These are phyloP conservation scores for Cladorrhinum sp. DNA, from an alignment of 2,329 filamentous ascomycete species.

Conservation along the genomic window DNA sequence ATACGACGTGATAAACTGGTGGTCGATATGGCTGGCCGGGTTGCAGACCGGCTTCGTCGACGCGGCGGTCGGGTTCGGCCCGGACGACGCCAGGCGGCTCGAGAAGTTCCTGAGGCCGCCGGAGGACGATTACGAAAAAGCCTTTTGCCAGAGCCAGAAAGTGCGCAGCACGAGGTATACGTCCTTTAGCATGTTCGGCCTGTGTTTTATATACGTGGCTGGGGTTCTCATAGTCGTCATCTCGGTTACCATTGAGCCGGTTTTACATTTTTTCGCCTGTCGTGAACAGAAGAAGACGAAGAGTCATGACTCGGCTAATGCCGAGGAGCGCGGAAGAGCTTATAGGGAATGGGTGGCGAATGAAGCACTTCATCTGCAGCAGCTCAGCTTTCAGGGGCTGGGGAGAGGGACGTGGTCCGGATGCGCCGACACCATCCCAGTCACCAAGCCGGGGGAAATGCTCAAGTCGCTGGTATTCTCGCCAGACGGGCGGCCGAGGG, in stretches of 20 bases:
- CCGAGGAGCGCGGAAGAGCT: not conserved
- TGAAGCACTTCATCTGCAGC: not conserved
- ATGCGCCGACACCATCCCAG: not conserved
- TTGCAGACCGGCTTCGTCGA: not conserved
- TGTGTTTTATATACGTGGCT: not conserved
- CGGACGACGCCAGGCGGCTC: not conserved
- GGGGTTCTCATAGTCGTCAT: not conserved
- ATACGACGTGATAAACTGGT: slow-evolving; percentile 7
- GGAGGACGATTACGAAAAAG: not conserved
- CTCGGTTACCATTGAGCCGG: not conserved
- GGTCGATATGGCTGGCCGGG: slow-evolving; percentile 3
- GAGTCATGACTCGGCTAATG: not conserved
- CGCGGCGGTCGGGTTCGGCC: not conserved
- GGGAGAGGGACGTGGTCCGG: not conserved
- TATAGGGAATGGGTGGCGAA: not conserved
- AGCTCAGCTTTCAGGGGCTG: not conserved
- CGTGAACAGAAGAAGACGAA: not conserved
- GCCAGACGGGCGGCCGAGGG: not conserved
- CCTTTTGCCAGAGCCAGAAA: not conserved
- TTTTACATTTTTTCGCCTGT: not conserved
- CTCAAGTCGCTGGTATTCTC: not conserved
- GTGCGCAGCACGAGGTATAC: not conserved
- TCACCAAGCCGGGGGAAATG: not conserved
- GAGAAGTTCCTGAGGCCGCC: not conserved
- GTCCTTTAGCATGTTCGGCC: slow-evolving; percentile 8